These are phyloP conservation scores for Exidia glandulosa DNA, from an alignment of 768 basidiomycete genomes.

Conservation along the genomic window DNA sequence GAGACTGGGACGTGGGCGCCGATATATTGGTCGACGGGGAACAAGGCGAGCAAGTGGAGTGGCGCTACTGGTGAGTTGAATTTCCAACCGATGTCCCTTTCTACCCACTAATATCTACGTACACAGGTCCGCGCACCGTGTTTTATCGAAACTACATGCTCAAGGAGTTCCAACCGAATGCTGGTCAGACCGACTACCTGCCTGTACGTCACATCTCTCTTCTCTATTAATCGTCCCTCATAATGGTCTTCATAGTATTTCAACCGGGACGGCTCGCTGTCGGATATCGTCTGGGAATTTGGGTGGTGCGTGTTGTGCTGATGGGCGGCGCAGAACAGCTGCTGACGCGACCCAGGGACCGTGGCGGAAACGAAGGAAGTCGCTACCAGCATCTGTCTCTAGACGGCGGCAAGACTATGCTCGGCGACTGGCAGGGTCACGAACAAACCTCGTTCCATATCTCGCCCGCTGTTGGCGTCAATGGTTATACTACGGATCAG, in stretches of 20 bases:
- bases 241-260: too few relatives aligned
- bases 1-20: not conserved
- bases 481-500: not conserved
- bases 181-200: not conserved
- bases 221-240: not conserved
- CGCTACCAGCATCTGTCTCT: not conserved
- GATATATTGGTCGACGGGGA: not conserved
- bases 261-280: not conserved
- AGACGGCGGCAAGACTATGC: not conserved
- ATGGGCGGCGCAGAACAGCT: not conserved
- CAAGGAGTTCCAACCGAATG: not conserved
- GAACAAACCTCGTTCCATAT: not conserved
- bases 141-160: not conserved
- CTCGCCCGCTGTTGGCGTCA: not conserved
- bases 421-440: not conserved
- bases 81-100: too few relatives aligned
- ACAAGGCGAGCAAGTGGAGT: not conserved
- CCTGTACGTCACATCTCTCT: not conserved
- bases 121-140: not conserved
- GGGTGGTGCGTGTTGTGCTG: not conserved
- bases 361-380: not conserved
- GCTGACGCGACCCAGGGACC: not conserved
- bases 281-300: not conserved
- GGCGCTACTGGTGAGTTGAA: not conserved
- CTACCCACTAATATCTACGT: too few relatives aligned